Conservation (phyloP, 805 yeast genomes). For the Yamadazyma akitaensis region DNA sequence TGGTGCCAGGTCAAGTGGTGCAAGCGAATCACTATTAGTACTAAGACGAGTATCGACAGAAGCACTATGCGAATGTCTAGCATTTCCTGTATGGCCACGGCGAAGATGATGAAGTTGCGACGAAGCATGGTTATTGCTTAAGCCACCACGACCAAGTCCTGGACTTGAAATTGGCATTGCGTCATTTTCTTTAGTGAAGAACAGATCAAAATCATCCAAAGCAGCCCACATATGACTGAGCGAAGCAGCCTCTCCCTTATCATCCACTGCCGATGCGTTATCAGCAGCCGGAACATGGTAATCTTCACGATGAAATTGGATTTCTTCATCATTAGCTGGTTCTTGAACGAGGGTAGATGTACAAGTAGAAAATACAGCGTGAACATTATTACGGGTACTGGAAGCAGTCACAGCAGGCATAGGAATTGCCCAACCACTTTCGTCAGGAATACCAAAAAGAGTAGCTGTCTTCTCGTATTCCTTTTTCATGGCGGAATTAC, state of each 20-base stretch:
- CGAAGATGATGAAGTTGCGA: slow-evolving; percentile 5
- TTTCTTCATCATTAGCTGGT: slow-evolving; percentile 36
- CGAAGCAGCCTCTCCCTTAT: slow-evolving; percentile 67
- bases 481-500: slow-evolving; percentile 71
- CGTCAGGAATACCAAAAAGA: slow-evolving; percentile 91
- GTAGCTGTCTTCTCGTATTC: slow-evolving; percentile 86
- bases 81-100: neutral
- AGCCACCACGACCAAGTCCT: slow-evolving; percentile 1
- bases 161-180: slow-evolving; percentile 6
- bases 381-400: slow-evolving; percentile 86
- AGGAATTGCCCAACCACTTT: slow-evolving; percentile 95
- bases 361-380: slow-evolving; percentile 91
- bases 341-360: slow-evolving; percentile 39
- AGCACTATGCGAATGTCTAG: slow-evolving; percentile 42
- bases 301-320: slow-evolving; percentile 63
- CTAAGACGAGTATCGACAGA: slow-evolving; percentile 62
- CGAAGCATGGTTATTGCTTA: neutral
- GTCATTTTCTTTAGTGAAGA: slow-evolving; percentile 58
- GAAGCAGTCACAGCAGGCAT: slow-evolving; percentile 92
- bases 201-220: slow-evolving; percentile 81
- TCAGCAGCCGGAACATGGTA: slow-evolving; percentile 39
- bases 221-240: slow-evolving; percentile 92
- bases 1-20: slow-evolving; percentile 69
- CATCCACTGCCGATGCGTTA: slow-evolving; percentile 48
- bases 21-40: slow-evolving; percentile 38